phyloP scores from a whole-genome alignment of 345 rosid species.

The Lumnitzera racemosa region DNA sequence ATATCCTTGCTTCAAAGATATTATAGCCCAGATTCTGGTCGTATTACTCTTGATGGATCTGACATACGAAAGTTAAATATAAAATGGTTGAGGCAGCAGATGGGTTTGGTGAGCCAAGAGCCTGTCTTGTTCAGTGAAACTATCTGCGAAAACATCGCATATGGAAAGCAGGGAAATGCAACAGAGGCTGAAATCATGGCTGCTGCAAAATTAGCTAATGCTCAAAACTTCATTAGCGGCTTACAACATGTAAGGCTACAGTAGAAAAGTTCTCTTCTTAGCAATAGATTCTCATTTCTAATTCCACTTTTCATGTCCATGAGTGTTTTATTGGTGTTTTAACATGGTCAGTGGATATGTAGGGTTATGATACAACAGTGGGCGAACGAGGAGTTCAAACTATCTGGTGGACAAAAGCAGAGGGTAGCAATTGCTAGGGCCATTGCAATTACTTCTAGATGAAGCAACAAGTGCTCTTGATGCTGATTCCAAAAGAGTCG shows the following conservation, averaged over 20 bases:
- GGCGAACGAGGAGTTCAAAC: slow-evolving; percentile 31
- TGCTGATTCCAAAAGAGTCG: slow-evolving; percentile 23
- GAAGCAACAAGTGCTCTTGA: slow-evolving; percentile 31
- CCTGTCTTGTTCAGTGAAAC: slow-evolving; percentile 69
- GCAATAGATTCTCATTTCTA: no score
- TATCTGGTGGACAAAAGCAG: slow-evolving; percentile 31
- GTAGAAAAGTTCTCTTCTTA: no score
- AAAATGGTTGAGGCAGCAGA: slow-evolving; percentile 75
- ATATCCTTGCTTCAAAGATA: slow-evolving; percentile 67
- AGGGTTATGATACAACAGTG: slow-evolving; percentile 21
- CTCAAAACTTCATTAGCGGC: slow-evolving; percentile 70
- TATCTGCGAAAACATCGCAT: slow-evolving; percentile 67
- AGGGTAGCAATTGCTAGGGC: slow-evolving; percentile 30
- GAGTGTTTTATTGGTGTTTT: no score
- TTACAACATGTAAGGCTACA: slow-evolving; percentile 44
- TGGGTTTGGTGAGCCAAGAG: slow-evolving; percentile 81
- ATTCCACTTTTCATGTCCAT: no score
- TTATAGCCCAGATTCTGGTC: slow-evolving; percentile 75
- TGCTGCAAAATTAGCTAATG: slow-evolving; percentile 73
- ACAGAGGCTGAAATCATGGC: slow-evolving; percentile 60
- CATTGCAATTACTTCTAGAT: slow-evolving; percentile 20
- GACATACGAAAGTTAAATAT: slow-evolving; percentile 50
- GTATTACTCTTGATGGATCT: slow-evolving; percentile 62
- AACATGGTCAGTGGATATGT: neutral
- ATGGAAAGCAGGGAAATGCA: slow-evolving; percentile 68